A percentile compares a stretch with the other conserved stretches of the same genome.
Evolutionary conservation across 1,139 yeast genomes (phyloP).

Genomic region (Kurtzmaniella natalensis): DNA sequence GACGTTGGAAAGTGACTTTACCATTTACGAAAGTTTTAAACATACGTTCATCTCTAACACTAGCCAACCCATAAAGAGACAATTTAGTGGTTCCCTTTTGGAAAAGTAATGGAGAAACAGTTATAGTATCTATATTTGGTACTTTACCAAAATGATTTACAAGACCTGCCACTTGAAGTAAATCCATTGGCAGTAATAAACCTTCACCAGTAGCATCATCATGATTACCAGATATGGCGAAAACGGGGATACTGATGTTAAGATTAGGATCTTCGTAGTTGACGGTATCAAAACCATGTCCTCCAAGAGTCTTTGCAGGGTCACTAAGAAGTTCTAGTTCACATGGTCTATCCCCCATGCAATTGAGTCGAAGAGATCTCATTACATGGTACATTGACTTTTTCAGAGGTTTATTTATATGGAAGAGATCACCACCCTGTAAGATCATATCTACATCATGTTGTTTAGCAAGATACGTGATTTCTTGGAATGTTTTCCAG

Average conservation of each 20-base stretch:
- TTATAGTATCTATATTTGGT: constrained; percentile 67
- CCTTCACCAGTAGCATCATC: constrained; percentile 95
- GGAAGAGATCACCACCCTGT: constrained; percentile 93
- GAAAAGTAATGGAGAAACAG: constrained; percentile 72
- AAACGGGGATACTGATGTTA: constrained; percentile 87
- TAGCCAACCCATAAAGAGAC: constrained; percentile 86
- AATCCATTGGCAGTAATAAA: constrained; percentile 81
- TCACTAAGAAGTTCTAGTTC: constrained; percentile 82
- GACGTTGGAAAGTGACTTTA: constrained; percentile 72
- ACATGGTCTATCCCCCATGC: constrained; percentile 86
- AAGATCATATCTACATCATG: constrained; percentile 83
- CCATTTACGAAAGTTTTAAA: constrained; percentile 80
- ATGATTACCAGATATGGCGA: constrained; percentile 94
- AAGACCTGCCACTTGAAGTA: constrained; percentile 76
- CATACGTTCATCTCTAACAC: constrained; percentile 84
- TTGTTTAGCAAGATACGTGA: constrained; percentile 66
- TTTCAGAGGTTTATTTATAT: constrained; percentile 82
- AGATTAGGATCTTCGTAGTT: constrained; percentile 89
- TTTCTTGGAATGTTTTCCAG: constrained; percentile 82
- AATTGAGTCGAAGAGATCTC: constrained; percentile 61
- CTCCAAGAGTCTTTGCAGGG: constrained; percentile 50
- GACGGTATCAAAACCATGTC: constrained; percentile 53
- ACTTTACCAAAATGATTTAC: constrained; percentile 89
- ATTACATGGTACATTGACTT: constrained; percentile 84
- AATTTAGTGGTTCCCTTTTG: constrained; percentile 79